These are phyloP conservation scores for Porogramme epimiltina DNA, from an alignment of 1,284 basidiomycete genomes.

Conservation along the genomic window DNA sequence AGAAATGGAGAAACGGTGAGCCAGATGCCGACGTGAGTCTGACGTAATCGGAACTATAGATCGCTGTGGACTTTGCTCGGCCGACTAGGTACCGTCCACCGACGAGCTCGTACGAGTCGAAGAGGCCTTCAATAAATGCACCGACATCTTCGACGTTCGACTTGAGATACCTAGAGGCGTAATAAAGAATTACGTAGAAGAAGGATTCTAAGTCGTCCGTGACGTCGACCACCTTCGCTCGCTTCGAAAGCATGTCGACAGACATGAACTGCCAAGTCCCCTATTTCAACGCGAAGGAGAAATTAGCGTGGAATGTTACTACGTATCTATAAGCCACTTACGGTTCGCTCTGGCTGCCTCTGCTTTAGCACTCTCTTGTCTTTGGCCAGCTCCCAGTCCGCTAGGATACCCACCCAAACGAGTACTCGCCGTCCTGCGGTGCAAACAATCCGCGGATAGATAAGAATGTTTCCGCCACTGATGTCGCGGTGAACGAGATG, in stretches of 20 bases:
- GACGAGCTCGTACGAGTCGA: slow-evolving; percentile 1
- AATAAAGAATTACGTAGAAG: slow-evolving; percentile 14
- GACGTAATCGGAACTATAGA: no score
- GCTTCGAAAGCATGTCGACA: background rate
- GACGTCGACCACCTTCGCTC: background rate
- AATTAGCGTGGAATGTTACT: background rate
- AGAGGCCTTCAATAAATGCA: slow-evolving; percentile 4
- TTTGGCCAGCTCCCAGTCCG: slow-evolving; percentile 17
- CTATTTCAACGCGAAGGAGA: slow-evolving; percentile 2
- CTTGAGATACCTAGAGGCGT: slow-evolving; percentile 7
- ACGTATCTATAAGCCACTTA: background rate
- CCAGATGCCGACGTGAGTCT: no score
- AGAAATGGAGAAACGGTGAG: no score
- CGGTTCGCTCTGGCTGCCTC: slow-evolving; percentile 7
- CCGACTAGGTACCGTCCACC: background rate
- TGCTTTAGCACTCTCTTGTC: background rate
- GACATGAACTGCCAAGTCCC: slow-evolving; percentile 18
- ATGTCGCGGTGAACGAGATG: background rate
- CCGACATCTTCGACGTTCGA: background rate
- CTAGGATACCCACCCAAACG: slow-evolving; percentile 15
- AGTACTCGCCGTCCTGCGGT: no score
- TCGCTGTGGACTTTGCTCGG: no score
- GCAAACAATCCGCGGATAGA: background rate
- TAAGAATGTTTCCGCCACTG: slow-evolving; percentile 4
- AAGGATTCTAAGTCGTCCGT: slow-evolving; percentile 16